These are phyloP conservation scores for Earliella scabrosa DNA, from an alignment of 1,284 basidiomycete genomes.

Conservation along the genomic window DNA sequence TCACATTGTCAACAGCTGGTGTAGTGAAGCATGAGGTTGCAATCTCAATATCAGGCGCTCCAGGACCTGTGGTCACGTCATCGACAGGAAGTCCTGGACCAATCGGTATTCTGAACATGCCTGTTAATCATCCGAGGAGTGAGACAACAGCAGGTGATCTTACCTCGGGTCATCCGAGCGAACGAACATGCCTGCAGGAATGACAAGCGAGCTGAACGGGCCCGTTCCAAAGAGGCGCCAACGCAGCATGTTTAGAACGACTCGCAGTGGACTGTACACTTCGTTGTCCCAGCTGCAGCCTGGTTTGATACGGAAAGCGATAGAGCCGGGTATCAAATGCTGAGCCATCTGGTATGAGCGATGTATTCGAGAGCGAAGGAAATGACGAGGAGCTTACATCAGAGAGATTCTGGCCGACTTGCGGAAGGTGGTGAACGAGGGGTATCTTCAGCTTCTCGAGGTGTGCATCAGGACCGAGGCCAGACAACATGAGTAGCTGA, in stretches of 20 bases:
- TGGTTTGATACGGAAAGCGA: slow-evolving; percentile 32
- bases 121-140: neutral
- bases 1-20: slow-evolving; percentile 22
- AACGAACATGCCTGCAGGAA: slow-evolving; percentile 31
- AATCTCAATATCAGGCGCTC: slow-evolving; percentile 43
- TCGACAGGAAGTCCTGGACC: slow-evolving; percentile 10
- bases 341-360: slow-evolving; percentile 4
- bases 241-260: slow-evolving; percentile 29
- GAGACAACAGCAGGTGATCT: slow-evolving; percentile 15
- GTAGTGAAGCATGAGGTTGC: slow-evolving; percentile 32
- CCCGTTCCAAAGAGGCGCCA: slow-evolving; percentile 39
- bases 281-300: slow-evolving; percentile 35
- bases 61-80: slow-evolving; percentile 30
- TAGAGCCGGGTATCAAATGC: slow-evolving; percentile 33
- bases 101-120: neutral
- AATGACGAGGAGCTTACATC: slow-evolving; percentile 29
- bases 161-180: slow-evolving; percentile 35
- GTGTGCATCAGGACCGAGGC: slow-evolving; percentile 11
- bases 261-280: slow-evolving; percentile 32
- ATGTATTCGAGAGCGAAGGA: neutral
- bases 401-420: slow-evolving; percentile 27
- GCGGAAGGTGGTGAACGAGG: slow-evolving; percentile 33
- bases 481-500: slow-evolving; percentile 16
- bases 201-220: slow-evolving; percentile 24
- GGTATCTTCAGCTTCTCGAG: slow-evolving; percentile 26